These are phyloP conservation scores for Elongisporangium anandrum DNA, from an alignment of 352 stramenopile genomes.

Conservation along the genomic window DNA sequence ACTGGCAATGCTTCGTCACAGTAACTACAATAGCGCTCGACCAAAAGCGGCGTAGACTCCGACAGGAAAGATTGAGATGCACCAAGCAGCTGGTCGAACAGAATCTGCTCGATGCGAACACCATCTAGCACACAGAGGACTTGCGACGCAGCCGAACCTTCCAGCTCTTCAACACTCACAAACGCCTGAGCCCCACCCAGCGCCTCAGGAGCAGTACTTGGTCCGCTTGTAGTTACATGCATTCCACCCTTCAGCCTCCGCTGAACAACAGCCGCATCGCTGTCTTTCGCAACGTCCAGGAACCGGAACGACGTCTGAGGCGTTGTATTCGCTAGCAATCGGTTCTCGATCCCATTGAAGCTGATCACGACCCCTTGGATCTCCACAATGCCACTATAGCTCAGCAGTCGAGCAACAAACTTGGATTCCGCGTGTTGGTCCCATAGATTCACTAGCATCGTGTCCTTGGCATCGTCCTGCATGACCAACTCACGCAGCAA, in stretches of 20 bases:
- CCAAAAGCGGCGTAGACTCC: constrained; percentile 24
- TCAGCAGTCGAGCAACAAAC: constrained; percentile 33
- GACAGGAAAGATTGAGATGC: constrained; percentile 18
- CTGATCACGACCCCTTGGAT: constrained; percentile 41
- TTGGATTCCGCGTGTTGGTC: constrained; percentile 55
- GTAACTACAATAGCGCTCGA: constrained; percentile 38
- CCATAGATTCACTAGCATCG: constrained; percentile 57
- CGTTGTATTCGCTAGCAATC: constrained; percentile 56
- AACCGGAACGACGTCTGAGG: constrained; percentile 35
- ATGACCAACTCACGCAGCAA: constrained; percentile 48
- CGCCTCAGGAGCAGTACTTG: neutral
- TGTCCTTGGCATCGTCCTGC: constrained; percentile 24
- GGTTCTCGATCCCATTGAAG: constrained; percentile 36
- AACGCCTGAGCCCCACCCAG: constrained; percentile 4
- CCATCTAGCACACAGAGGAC: constrained; percentile 28
- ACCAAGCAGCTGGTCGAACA: constrained; percentile 25
- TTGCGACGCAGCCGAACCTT: constrained; percentile 11
- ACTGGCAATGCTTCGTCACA: constrained; percentile 36
- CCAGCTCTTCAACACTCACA: constrained; percentile 28
- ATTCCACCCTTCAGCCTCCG: neutral
- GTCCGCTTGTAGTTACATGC: neutral
- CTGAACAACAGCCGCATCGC: neutral
- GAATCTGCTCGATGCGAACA: constrained; percentile 38
- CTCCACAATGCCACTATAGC: constrained; percentile 28
- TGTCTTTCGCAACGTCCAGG: neutral